Base-by-base conservation (phyloP, 2,329 filamentous ascomycete species). In the Amauroascus verrucosus region DNA sequence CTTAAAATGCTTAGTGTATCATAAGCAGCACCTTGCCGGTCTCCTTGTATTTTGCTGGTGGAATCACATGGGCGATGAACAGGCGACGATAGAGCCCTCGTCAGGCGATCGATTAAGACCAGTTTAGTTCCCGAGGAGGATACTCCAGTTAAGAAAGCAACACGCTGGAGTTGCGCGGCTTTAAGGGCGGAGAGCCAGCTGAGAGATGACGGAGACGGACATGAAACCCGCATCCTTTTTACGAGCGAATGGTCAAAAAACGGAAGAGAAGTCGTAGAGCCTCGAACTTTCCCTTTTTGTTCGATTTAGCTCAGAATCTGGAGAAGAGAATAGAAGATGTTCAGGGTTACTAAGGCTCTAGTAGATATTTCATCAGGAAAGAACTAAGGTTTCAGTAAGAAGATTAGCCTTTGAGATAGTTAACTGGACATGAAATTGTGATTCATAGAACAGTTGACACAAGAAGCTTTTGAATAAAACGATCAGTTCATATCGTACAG, bases 141-240 rank as follows among this genome's bases (percentile, higher is more conserved):
- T 33, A 82, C 73, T 7, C 83, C 84, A 53, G 80, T 84, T 56
- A 76, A 74, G 52, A 75, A 74, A 4, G 83, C 81, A 35, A 87
- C 66, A 33, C 74, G 69, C 62, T 81, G 80, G 20, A 88, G 69
- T 45, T 80, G 71, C 40, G 70, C 65, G 28, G 70, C 64, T 62
- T 79, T 82, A 28, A 82, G 67, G 1, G 64, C 58, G 28, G 62
- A 56, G 55, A 75, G 67, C 64, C 67, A 70, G 48, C 56, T 54
- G 18, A 54, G 18, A 26, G 45, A 38, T 13, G 54, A 48, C 13
- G 38, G 26, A 40, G 28, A 11, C 24, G 51, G 48, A 16, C 6
- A 26, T 16, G 41, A 47, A 38, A 45, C 33, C 44, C 54, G 30
- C 54, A 49, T 48, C 22, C 38, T 47, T 33, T 43, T 43, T 16